These are phyloP conservation scores for Neurospora crassa DNA, from an alignment of 2,329 filamentous ascomycete species.

Conservation along the genomic window DNA sequence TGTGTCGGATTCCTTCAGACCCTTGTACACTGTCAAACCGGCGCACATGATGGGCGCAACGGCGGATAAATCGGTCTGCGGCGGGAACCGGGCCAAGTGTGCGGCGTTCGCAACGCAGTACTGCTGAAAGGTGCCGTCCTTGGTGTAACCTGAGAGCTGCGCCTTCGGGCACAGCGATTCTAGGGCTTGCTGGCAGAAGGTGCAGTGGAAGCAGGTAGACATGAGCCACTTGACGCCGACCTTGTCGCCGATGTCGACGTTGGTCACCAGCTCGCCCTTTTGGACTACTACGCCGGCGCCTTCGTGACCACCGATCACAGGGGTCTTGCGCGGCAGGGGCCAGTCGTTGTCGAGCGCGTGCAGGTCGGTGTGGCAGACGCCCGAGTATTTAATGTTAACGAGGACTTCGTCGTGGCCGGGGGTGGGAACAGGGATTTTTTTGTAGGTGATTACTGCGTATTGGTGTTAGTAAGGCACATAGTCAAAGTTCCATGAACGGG, in stretches of 20 bases:
- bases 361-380: slow-evolving; percentile 26
- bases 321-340: slow-evolving; percentile 13
- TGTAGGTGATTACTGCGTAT: slow-evolving; percentile 18
- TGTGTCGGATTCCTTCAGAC: slow-evolving; percentile 27
- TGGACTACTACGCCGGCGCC: slow-evolving; percentile 27
- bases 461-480: not conserved
- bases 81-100: slow-evolving; percentile 25
- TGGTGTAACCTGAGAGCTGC: slow-evolving; percentile 25
- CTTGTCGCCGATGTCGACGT: slow-evolving; percentile 25
- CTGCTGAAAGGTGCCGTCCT: slow-evolving; percentile 37
- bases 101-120: slow-evolving; percentile 35
- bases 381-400: slow-evolving; percentile 26
- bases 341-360: slow-evolving; percentile 15
- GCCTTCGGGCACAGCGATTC: slow-evolving; percentile 7
- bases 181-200: slow-evolving; percentile 27
- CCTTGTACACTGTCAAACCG: slow-evolving; percentile 35
- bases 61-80: slow-evolving; percentile 23
- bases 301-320: slow-evolving; percentile 31
- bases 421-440: slow-evolving; percentile 32
- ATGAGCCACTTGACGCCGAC: slow-evolving; percentile 37
- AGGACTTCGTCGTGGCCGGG: slow-evolving; percentile 31
- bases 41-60: slow-evolving; percentile 39
- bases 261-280: slow-evolving; percentile 2
- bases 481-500: not conserved
- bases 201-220: slow-evolving; percentile 35